phyloP scores from a whole-genome alignment of 2,329 filamentous ascomycete species.

The Decorospora gaudefroyi region DNA sequence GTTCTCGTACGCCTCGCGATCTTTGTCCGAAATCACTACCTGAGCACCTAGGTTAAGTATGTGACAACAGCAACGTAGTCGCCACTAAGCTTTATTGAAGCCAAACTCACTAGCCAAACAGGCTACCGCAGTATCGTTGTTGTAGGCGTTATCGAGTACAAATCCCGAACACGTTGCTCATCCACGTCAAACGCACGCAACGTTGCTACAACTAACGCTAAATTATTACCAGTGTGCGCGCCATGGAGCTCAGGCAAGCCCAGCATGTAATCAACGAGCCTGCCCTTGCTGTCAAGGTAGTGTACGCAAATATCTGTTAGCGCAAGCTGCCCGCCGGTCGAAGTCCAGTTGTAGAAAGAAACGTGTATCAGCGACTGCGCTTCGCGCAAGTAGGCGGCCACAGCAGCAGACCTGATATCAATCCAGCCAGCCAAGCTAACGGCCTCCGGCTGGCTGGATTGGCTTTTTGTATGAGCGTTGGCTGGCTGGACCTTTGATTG shows the following conservation, averaged over 20 bases:
- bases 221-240: constrained; percentile 11
- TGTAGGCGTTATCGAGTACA: constrained; percentile 16
- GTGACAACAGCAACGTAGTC: constrained; percentile 7
- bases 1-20: too few relatives aligned
- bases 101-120: constrained; percentile 1
- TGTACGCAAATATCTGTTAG: constrained; percentile 11
- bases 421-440: too few relatives aligned
- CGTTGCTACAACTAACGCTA: constrained; percentile 6
- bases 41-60: constrained; percentile 8
- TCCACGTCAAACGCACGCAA: constrained; percentile 10
- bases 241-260: neutral
- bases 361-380: constrained; percentile 12
- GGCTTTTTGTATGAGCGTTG: too few relatives aligned
- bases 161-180: constrained; percentile 1
- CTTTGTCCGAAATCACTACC: constrained; percentile 5
- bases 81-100: constrained; percentile 2
- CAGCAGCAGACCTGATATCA: too few relatives aligned
- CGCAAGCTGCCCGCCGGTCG: constrained; percentile 4
- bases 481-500: too few relatives aligned
- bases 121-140: constrained; percentile 9
- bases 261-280: constrained; percentile 2
- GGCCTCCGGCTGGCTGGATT: too few relatives aligned
- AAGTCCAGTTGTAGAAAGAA: constrained; percentile 15
- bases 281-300: constrained; percentile 5
- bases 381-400: constrained; percentile 2